Evolutionary conservation across 257 asterid species (phyloP).

Genomic region (Solanum habrochaites): DNA sequence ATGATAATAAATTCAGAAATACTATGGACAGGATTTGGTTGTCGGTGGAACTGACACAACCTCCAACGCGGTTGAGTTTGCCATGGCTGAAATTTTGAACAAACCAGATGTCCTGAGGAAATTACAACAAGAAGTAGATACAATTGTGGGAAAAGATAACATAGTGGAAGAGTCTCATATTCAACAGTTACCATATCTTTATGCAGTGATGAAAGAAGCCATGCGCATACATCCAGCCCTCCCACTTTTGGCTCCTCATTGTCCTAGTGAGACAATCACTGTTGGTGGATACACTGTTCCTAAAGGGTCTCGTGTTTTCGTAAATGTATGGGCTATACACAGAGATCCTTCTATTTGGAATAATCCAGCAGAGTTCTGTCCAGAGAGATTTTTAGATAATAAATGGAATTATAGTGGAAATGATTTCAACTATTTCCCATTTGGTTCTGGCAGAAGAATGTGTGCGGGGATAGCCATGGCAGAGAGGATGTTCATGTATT

Average conservation of each 20-base stretch:
- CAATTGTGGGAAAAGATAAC: constrained; percentile 27
- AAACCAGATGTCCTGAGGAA: neutral
- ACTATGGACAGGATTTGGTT: constrained; percentile 42
- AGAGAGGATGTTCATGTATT: neutral
- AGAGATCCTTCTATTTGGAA: neutral
- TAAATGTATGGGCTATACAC: neutral
- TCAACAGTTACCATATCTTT: neutral
- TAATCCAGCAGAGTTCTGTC: neutral
- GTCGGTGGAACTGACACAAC: constrained; percentile 75
- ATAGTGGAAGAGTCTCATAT: neutral
- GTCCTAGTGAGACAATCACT: neutral
- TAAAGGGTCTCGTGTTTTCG: neutral
- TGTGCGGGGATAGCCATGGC: neutral
- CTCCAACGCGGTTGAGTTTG: constrained; percentile 46
- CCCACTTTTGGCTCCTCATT: neutral
- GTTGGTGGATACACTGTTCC: neutral
- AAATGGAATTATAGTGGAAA: neutral
- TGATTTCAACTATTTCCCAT: neutral
- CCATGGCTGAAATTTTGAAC: constrained; percentile 59
- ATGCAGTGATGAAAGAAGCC: neutral
- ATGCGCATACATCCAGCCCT: neutral
- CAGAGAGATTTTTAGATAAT: neutral
- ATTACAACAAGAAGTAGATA: constrained; percentile 28
- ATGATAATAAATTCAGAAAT: neutral
- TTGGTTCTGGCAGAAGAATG: neutral